phyloP scores from a whole-genome alignment of 2,329 filamentous ascomycete species.

The Ophiostoma ulmi region DNA sequence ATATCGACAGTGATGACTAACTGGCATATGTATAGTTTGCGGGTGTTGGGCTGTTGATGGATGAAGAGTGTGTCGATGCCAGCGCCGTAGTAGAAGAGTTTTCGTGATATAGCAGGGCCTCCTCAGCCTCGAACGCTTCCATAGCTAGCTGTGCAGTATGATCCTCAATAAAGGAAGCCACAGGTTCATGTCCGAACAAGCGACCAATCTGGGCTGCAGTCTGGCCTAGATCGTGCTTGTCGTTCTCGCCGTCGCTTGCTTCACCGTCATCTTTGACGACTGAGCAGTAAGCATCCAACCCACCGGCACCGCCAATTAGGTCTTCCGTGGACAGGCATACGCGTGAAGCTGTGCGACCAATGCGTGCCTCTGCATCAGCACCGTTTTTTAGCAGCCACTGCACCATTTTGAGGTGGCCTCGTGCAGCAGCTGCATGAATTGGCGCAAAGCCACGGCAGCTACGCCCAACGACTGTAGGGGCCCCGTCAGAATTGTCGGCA shows the following conservation, averaged over 20 bases:
- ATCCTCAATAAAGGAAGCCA: neutral
- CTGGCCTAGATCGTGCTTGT: neutral
- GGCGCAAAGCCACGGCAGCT: conserved; percentile 4
- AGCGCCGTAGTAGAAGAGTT: neutral
- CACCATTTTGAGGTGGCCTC: neutral
- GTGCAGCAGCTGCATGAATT: neutral
- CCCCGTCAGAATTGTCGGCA: neutral
- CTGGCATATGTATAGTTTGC: neutral
- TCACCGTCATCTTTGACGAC: neutral
- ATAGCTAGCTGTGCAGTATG: neutral
- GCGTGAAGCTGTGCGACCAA: neutral
- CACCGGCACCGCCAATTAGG: too few relatives aligned
- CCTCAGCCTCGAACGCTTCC: neutral
- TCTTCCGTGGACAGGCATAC: neutral
- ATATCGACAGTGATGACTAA: neutral
- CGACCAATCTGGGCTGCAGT: neutral
- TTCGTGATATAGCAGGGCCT: neutral
- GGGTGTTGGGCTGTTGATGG: neutral
- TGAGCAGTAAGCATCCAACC: neutral
- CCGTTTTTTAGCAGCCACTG: neutral
- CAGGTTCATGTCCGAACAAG: neutral
- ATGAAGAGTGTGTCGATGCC: neutral
- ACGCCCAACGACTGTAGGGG: neutral
- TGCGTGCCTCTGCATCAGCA: neutral
- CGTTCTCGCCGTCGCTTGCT: neutral